Conservation (phyloP, 345 rosid species). For the Sisymbrium irio region DNA sequence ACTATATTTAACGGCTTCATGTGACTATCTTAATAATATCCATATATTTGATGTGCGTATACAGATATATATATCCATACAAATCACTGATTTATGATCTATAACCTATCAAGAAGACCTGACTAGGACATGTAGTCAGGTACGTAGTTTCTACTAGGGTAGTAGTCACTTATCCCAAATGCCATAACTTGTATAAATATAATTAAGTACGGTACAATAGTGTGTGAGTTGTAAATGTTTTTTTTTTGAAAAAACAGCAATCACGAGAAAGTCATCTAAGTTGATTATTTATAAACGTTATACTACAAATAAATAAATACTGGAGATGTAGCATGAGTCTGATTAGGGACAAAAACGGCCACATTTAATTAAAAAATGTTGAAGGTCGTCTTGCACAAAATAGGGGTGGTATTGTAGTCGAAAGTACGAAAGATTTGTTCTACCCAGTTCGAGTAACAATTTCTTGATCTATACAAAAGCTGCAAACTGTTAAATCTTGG, state of each 20-base stretch:
- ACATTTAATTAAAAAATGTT: not conserved
- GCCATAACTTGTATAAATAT: not conserved
- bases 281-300: conserved; percentile 3
- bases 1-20: conserved; percentile 1
- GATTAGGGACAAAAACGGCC: conserved; percentile 9
- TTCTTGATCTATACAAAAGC: conserved; percentile 40
- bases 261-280: not conserved
- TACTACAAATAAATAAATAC: not conserved
- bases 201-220: not conserved
- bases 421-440: conserved; percentile 35
- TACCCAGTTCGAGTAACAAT: conserved; percentile 32
- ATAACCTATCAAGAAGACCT: not conserved
- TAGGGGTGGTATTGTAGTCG: conserved; percentile 24
- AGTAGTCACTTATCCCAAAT: not conserved
- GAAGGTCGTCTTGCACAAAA: conserved; percentile 37
- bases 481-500: conserved; percentile 36
- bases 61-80: not conserved
- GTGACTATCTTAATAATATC: not conserved
- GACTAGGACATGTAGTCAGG: not conserved
- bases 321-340: conserved; percentile 4
- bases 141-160: conserved; percentile 4
- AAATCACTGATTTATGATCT: not conserved
- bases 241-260: not conserved
- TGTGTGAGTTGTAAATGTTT: not conserved
- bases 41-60: not conserved